A percentile compares a stretch with the other conserved stretches of the same genome.
Evolutionary conservation across 192 early-diverging fungal species (phyloP).

Genomic region (Diversispora epigaea): DNA sequence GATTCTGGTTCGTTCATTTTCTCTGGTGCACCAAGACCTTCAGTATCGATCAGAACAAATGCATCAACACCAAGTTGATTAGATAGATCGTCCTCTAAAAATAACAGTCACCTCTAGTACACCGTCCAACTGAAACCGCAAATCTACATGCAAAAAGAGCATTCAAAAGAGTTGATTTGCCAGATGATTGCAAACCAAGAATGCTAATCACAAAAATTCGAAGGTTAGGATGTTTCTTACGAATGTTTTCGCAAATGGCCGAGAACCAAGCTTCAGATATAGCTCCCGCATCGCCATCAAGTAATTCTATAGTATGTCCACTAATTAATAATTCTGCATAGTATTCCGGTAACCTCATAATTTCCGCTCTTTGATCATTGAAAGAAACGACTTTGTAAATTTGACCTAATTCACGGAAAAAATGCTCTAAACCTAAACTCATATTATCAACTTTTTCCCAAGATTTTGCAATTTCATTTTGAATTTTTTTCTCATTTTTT

Average conservation of each 20-base stretch:
- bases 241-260: slow-evolving; percentile 20
- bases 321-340: too few species aligned
- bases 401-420: slow-evolving; percentile 30
- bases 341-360: slow-evolving; percentile 12
- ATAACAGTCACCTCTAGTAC: slow-evolving; percentile 30
- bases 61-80: slow-evolving; percentile 28
- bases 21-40: slow-evolving; percentile 30
- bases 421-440: slow-evolving; percentile 28
- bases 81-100: slow-evolving; percentile 23
- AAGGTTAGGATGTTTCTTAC: slow-evolving; percentile 3
- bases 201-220: slow-evolving; percentile 23
- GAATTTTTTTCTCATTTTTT: slow-evolving; percentile 9
- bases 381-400: slow-evolving; percentile 1
- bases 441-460: slow-evolving; percentile 22
- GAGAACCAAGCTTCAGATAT: slow-evolving; percentile 33
- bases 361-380: not conserved
- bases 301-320: slow-evolving; percentile 31
- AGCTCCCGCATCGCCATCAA: slow-evolving; percentile 30
- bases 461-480: slow-evolving; percentile 10
- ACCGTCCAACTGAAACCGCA: slow-evolving; percentile 28
- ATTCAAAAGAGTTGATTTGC: slow-evolving; percentile 29
- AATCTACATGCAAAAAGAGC: slow-evolving; percentile 33
- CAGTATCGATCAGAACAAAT: slow-evolving; percentile 29
- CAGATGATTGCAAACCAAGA: slow-evolving; percentile 32
- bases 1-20: slow-evolving; percentile 26